Evolutionary conservation across 75 land plant genomes (phyloP).

Genomic region (Larix kaempferi): DNA sequence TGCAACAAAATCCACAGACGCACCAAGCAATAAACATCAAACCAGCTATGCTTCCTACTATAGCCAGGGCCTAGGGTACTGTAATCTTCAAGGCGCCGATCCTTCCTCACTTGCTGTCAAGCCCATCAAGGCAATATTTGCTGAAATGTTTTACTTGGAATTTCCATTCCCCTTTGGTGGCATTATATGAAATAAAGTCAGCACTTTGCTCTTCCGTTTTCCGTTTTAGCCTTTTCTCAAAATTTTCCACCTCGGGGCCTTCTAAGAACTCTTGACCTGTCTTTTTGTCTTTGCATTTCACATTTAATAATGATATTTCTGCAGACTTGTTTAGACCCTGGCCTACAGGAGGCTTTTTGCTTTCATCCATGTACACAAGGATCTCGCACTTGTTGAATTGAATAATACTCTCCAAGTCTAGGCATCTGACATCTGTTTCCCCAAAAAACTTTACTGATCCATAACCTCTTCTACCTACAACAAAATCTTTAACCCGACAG

Average conservation of each 20-base stretch:
- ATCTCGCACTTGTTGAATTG: conserved; percentile 16
- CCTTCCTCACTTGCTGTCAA: background rate
- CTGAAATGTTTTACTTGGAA: conserved; percentile 13
- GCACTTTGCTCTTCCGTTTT: conserved; percentile 21
- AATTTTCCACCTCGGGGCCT: conserved; percentile 6
- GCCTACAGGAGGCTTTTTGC: conserved; percentile 18
- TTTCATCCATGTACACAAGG: conserved; percentile 17
- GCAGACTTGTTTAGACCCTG: conserved; percentile 22
- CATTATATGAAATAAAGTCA: conserved; percentile 14
- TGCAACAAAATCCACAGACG: too few relatives aligned
- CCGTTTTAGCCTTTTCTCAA: conserved; percentile 14
- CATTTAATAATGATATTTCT: conserved; percentile 11
- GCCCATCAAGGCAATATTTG: conserved; percentile 12
- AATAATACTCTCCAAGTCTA: conserved; percentile 20
- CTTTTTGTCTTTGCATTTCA: conserved; percentile 5
- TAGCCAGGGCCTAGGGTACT: too few relatives aligned
- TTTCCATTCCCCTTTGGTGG: conserved; percentile 3
- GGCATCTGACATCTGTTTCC: conserved; percentile 23
- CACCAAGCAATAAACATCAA: too few relatives aligned
- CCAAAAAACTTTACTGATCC: conserved; percentile 22
- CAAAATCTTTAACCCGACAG: conserved; percentile 15
- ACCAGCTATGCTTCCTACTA: too few relatives aligned
- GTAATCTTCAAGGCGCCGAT: too few relatives aligned
- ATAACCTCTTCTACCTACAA: conserved; percentile 14
- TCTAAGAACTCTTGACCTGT: background rate